Evolutionary conservation across 768 basidiomycete genomes (phyloP), one percentile per base, ranked within the genome.

Genomic region (Suillus cothurnatus): DNA sequence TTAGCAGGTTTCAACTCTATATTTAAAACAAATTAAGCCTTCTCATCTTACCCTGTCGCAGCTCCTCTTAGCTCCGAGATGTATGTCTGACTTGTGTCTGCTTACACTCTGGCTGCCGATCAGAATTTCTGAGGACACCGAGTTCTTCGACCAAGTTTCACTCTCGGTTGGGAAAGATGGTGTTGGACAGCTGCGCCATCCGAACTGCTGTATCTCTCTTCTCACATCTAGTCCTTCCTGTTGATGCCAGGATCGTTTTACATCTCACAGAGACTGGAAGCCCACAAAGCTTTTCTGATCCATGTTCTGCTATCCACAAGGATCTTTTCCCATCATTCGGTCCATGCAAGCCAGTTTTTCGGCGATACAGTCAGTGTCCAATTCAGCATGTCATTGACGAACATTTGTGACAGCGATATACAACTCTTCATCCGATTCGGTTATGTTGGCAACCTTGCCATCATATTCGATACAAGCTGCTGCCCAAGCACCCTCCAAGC

Each of bases 1-100:
- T 84, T 32, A 61, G 62, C 52, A 72, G 73, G 60, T 74, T 85
- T 11, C 76, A n/a, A 72, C 74, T 61, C 72, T 84, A 34, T 76
- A 74, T 52, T 65, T 84, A 12, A 68, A 74, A 53, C 64, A 78
- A 65, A 68, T 78, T 9, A 64, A 71, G 6, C 36, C 67, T 11
- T 64, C 70, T 32, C 75, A 73, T 36, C 79, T 79, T 2, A 71
- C 76, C 7, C 72, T 74, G 32, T 61, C 64, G 8, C 74, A 78
- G 49, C 34, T 84, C 41, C 60, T 76, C 21, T 63, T 70, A n/a
- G 72, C 74, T 26, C 76, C 84, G 9, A 61, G 71, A 15, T 68
- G 70, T 59, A 79, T 79, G 78, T 78, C 77, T 1, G 53, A 58
- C 49, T 72, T 82, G 17, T 71, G 70, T 52, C 66, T 71, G 15